A percentile compares a stretch with the other conserved stretches of the same genome.
Evolutionary conservation across 2,329 filamentous ascomycete species (phyloP).

Genomic region (Paecilomyces dactylethromorphus): DNA sequence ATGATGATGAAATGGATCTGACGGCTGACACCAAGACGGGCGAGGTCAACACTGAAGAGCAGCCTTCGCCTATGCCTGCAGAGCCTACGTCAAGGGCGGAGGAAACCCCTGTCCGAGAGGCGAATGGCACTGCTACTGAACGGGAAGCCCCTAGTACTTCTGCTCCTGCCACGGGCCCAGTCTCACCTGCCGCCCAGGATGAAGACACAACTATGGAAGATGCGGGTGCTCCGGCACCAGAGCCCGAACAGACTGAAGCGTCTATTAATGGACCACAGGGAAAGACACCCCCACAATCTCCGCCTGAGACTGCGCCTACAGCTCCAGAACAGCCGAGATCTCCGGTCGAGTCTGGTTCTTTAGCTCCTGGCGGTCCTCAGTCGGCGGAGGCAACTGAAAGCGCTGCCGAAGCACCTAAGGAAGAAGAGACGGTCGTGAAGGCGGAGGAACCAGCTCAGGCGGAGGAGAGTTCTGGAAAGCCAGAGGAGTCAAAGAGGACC

Average conservation of each 20-base stretch:
- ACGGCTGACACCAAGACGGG: slow-evolving; percentile 33
- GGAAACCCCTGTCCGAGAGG: slow-evolving; percentile 24
- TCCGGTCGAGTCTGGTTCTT: slow-evolving; percentile 12
- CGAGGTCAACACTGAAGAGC: slow-evolving; percentile 30
- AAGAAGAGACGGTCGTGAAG: slow-evolving; percentile 10
- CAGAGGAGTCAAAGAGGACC: slow-evolving; percentile 26
- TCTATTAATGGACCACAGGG: slow-evolving; percentile 16
- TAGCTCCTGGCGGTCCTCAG: slow-evolving; percentile 13
- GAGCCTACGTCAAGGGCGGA: slow-evolving; percentile 24
- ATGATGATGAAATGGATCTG: slow-evolving; percentile 38
- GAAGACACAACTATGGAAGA: slow-evolving; percentile 36
- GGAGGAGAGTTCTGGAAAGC: slow-evolving; percentile 24
- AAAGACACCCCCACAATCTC: slow-evolving; percentile 17
- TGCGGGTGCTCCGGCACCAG: slow-evolving; percentile 14
- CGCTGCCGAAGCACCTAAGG: slow-evolving; percentile 9
- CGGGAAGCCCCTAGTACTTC: slow-evolving; percentile 22
- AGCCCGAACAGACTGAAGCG: slow-evolving; percentile 11
- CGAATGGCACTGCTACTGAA: slow-evolving; percentile 23
- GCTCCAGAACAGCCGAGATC: slow-evolving; percentile 9
- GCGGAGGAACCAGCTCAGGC: slow-evolving; percentile 19
- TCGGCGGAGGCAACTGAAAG: slow-evolving; percentile 10
- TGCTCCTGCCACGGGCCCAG: slow-evolving; percentile 22
- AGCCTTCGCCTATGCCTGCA: slow-evolving; percentile 22
- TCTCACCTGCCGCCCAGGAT: slow-evolving; percentile 23
- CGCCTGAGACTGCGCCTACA: slow-evolving; percentile 10